Percentiles rank a stretch among this genome's conserved stretches.
Conservation (phyloP, 352 stramenopile species). For the Pythium insidiosum region DNA sequence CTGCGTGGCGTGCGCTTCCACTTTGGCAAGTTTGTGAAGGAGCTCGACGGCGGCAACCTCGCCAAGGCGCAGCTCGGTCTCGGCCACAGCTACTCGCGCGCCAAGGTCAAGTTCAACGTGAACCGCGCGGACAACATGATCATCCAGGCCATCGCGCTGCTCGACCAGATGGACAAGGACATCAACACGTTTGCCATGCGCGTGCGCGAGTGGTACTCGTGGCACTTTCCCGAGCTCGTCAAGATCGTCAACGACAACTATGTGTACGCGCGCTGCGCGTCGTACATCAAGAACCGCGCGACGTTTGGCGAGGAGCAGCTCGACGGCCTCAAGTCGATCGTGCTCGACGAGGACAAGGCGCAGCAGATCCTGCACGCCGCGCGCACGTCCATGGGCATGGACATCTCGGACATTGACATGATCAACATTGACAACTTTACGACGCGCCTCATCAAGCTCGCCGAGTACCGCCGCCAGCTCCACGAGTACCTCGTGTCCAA, state of each 20-base stretch:
- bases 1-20: constrained; percentile 95
- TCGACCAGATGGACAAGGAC: constrained; percentile 99
- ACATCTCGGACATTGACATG: constrained; percentile 99
- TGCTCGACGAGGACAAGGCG: constrained; percentile 96
- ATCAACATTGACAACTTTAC: constrained; percentile 99
- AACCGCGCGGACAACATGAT: constrained; percentile 99
- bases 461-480: constrained; percentile 96
- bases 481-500: constrained; percentile 94
- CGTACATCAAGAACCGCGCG: constrained; percentile 94
- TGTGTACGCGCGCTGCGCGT: constrained; percentile 95
- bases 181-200: constrained; percentile 99
- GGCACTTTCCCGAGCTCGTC: constrained; percentile 99
- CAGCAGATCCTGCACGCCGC: constrained; percentile 93
- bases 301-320: constrained; percentile 76
- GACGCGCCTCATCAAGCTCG: constrained; percentile 96
- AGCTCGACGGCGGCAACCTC: constrained; percentile 92
- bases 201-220: constrained; percentile 99
- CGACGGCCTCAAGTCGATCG: constrained; percentile 87
- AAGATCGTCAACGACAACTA: constrained; percentile 99
- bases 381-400: constrained; percentile 98
- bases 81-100: constrained; percentile 98
- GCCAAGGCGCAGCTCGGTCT: constrained; percentile 98
- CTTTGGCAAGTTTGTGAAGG: constrained; percentile 97
- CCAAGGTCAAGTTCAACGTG: constrained; percentile 99
- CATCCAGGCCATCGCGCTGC: constrained; percentile 98